Conservation (phyloP, 257 asterid species). For the Plantago elongata region DNA sequence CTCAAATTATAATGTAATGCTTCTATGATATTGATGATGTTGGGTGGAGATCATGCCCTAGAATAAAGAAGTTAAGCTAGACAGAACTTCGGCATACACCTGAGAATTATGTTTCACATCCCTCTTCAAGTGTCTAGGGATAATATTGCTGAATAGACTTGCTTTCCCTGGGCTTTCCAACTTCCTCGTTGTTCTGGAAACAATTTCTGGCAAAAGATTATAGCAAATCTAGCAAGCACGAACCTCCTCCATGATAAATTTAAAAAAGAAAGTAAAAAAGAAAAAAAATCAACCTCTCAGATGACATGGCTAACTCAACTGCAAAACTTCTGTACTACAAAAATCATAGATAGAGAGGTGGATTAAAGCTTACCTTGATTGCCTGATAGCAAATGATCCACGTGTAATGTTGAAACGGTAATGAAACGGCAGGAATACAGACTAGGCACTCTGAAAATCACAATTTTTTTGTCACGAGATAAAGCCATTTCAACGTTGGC, state of each 20-base stretch:
- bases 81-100: conserved; percentile 31
- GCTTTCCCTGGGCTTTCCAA: conserved; percentile 26
- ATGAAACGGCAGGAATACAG: conserved; percentile 30
- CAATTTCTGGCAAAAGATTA: conserved; percentile 39
- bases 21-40: no score
- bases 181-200: conserved; percentile 32
- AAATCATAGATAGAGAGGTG: neutral
- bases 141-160: conserved; percentile 24
- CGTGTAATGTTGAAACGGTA: conserved; percentile 32
- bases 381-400: conserved; percentile 24
- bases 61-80: no score
- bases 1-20: no score
- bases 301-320: conserved; percentile 7
- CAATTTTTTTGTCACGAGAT: conserved; percentile 9
- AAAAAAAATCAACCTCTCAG: neutral
- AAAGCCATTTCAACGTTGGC: conserved; percentile 8
- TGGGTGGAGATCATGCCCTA: no score
- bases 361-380: conserved; percentile 44
- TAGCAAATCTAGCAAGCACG: conserved; percentile 14
- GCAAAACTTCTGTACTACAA: neutral
- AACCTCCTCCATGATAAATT: conserved; percentile 2
- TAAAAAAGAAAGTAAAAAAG: conserved; percentile 1
- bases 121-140: conserved; percentile 24
- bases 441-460: conserved; percentile 38
- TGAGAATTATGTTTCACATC: conserved; percentile 31